phyloP scores from a whole-genome alignment of 345 rosid species.

The Hibiscus tridactylites region DNA sequence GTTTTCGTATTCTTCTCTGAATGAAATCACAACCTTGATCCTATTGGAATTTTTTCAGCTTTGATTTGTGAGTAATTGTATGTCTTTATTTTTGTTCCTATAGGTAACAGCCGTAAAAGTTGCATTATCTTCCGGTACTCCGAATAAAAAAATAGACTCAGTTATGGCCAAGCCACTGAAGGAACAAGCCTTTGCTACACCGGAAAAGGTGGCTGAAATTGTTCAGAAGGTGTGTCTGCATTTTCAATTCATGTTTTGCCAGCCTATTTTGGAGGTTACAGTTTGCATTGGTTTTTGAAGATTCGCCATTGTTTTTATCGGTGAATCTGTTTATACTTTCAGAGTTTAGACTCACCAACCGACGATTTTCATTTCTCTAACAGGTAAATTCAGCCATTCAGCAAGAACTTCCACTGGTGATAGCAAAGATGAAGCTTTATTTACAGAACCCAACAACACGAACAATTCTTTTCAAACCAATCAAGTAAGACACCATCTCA shows the following conservation, averaged over 20 bases:
- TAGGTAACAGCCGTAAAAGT: constrained; percentile 88
- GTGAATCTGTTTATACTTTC: background rate
- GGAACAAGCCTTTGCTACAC: constrained; percentile 94
- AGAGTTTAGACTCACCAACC: background rate
- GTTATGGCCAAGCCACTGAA: constrained; percentile 78
- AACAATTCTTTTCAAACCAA: constrained; percentile 83
- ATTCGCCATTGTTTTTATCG: background rate
- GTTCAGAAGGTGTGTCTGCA: constrained; percentile 64
- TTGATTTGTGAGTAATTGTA: background rate
- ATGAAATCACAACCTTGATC: background rate
- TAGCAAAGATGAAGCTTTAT: constrained; percentile 28
- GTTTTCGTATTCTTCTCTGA: background rate
- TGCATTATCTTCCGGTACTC: constrained; percentile 55
- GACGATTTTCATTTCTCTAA: constrained; percentile 11
- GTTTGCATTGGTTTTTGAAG: background rate
- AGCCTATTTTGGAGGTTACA: background rate
- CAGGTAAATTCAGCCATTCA: constrained; percentile 73
- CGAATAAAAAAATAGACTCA: constrained; percentile 55
- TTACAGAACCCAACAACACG: constrained; percentile 70
- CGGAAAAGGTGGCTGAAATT: constrained; percentile 91
- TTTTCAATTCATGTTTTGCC: background rate
- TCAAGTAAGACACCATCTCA: constrained; percentile 48
- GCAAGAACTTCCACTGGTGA: constrained; percentile 59
- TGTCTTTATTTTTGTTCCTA: constrained; percentile 16
- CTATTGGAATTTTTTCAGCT: background rate